Conservation (phyloP, 192 early-diverging fungal species). For the Oehlia diaphana region DNA sequence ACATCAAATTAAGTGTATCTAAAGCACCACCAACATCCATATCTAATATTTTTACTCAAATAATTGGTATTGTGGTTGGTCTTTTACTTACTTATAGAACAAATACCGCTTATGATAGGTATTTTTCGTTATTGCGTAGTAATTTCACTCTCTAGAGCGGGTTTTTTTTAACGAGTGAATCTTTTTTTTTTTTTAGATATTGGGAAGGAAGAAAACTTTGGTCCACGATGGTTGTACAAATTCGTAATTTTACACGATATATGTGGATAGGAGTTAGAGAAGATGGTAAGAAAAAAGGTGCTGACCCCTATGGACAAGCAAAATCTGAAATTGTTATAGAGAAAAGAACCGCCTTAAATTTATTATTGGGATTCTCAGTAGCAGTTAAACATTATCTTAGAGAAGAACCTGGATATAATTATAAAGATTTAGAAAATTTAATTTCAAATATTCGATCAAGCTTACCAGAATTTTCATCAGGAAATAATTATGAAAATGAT, state of each 20-base stretch:
- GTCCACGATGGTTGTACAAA: constrained; percentile 64
- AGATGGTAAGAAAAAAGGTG: neutral
- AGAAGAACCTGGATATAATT: constrained; percentile 64
- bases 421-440: constrained; percentile 69
- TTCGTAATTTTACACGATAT: constrained; percentile 77
- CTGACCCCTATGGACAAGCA: neutral
- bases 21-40: neutral
- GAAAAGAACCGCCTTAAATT: constrained; percentile 68
- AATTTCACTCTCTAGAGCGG: neutral
- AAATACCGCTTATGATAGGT: constrained; percentile 62
- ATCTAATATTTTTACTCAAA: constrained; percentile 33
- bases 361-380: constrained; percentile 76
- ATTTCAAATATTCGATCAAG: constrained; percentile 51
- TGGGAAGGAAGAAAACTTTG: constrained; percentile 88
- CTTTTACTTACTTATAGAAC: constrained; percentile 71
- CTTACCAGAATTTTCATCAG: constrained; percentile 18
- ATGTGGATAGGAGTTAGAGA: constrained; percentile 65
- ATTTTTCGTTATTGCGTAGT: constrained; percentile 19
- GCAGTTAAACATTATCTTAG: constrained; percentile 85
- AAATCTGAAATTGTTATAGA: constrained; percentile 59
- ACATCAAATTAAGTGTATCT: neutral
- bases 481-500: neutral
- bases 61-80: constrained; percentile 42
- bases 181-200: constrained; percentile 49
- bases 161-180: neutral